Base-by-base conservation (phyloP, 768 basidiomycete species). In the Hysterangium stoloniferum region DNA sequence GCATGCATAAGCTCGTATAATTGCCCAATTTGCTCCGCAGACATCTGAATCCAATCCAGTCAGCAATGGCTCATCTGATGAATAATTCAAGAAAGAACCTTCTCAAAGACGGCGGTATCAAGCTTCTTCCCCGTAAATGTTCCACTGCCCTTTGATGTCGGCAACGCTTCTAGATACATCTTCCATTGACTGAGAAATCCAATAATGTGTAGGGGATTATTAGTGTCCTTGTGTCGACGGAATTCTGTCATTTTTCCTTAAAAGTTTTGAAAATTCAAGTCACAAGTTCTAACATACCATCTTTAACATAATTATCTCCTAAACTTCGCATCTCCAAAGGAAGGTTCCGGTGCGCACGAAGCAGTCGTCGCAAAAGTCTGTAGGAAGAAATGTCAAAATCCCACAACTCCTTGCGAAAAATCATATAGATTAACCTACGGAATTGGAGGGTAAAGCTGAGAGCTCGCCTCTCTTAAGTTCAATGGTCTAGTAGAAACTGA, bases 121-220 rank as follows among this genome's bases (percentile, higher is more conserved):
- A 93, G 67, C 53, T 68, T 83, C 64, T 77, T 82, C 28, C 85
- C 86, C 27, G 60, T 60, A 59, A 86, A 90, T 29, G 58, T 60
- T 47, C 67, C 62, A 2, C 62, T 68, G 2, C 48, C 44, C 4
- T 67, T 61, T 12, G 72, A 75, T 24, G 59, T 66, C 11, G 80
- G 81, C 29, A 86, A 63, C 53, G 78, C 67, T 58, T 95, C 90
- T 50, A 97, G 74, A 65, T 99, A 98, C 52, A 78, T 64, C 65
- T 95, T 96, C 95, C 95, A 99, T 60, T 97, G 89, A 3, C 86
- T 84, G 7, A 98, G 73, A 62, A 99, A 99, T 2, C 91, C 93
- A 63, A 98, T 95, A 54, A 97, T 80, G 63, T 97, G 82, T 6
- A 84, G 73, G 2, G 92, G 88, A 66, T 98, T 97, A 19, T 82